A percentile compares a stretch with the other conserved stretches of the same genome.
These are phyloP conservation scores for Cyberlindnera meyerae DNA, from an alignment of 805 yeast genomes.

Conservation along the genomic window DNA sequence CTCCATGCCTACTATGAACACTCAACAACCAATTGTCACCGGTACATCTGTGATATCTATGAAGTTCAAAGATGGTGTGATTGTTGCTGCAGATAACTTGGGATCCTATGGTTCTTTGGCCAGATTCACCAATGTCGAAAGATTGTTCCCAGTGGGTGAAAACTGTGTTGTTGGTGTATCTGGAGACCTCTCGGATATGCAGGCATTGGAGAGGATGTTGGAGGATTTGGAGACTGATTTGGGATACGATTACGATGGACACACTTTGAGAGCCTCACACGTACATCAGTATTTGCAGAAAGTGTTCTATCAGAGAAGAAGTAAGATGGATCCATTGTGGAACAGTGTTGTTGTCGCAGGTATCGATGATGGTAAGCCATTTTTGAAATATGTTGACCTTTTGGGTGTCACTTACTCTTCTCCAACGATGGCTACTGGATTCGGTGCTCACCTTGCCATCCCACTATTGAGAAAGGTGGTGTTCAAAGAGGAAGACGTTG, in stretches of 20 bases:
- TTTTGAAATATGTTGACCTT: constrained; percentile 81
- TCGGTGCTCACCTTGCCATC: constrained; percentile 90
- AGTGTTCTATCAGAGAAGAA: constrained; percentile 80
- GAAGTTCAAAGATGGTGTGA: constrained; percentile 84
- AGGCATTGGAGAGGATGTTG: constrained; percentile 67
- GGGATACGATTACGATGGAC: constrained; percentile 67
- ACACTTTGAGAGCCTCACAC: constrained; percentile 74
- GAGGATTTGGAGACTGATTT: constrained; percentile 78
- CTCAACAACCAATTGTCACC: constrained; percentile 92
- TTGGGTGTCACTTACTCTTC: constrained; percentile 88
- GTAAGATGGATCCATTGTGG: constrained; percentile 96
- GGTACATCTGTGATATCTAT: constrained; percentile 94
- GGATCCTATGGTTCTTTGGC: constrained; percentile 92
- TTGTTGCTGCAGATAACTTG: constrained; percentile 92
- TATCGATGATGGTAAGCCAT: constrained; percentile 64
- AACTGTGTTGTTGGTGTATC: constrained; percentile 88
- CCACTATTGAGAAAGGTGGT: constrained; percentile 85
- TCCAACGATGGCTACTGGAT: constrained; percentile 91
- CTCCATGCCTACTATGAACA: constrained; percentile 67
- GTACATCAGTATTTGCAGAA: constrained; percentile 83
- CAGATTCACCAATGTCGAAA: constrained; percentile 78
- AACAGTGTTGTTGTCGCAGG: constrained; percentile 92
- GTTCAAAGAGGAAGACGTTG: constrained; percentile 72
- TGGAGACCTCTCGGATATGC: constrained; percentile 94
- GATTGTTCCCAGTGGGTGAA: constrained; percentile 78